Evolutionary conservation across 371 early-diverging fungal genomes (phyloP).

Genomic region (Mortierella sp.): DNA sequence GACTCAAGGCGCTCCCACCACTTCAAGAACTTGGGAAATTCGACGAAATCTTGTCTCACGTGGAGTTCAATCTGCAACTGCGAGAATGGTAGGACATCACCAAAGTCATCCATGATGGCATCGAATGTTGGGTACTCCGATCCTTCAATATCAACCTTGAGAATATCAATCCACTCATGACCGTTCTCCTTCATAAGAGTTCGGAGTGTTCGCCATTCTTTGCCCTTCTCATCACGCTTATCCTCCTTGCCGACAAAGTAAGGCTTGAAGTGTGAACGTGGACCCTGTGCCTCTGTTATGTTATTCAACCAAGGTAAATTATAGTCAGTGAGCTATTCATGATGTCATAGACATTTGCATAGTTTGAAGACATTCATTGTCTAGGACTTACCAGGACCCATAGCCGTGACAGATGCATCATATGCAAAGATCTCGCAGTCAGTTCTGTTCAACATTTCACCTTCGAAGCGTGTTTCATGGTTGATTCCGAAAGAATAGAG

Average conservation of each 20-base stretch:
- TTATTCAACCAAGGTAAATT: background rate
- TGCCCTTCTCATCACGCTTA: conserved; percentile 14
- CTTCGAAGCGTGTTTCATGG: conserved; percentile 51
- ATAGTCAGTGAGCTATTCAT: background rate
- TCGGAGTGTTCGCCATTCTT: conserved; percentile 29
- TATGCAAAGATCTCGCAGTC: conserved; percentile 47
- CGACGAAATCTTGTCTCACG: conserved; percentile 10
- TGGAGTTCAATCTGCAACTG: conserved; percentile 51
- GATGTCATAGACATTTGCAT: no score
- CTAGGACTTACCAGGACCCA: conserved; percentile 38
- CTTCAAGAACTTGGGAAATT: conserved; percentile 31
- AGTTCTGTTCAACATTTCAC: conserved; percentile 51
- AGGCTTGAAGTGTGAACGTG: conserved; percentile 27
- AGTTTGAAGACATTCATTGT: no score
- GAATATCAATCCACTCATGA: conserved; percentile 55
- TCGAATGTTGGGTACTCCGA: conserved; percentile 31
- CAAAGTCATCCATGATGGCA: conserved; percentile 50
- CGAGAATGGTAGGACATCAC: conserved; percentile 37
- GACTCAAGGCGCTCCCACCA: conserved; percentile 49
- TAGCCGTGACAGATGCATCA: conserved; percentile 40
- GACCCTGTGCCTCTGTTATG: conserved; percentile 19
- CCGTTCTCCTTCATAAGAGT: conserved; percentile 51
- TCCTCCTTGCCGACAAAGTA: conserved; percentile 32
- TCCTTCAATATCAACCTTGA: conserved; percentile 49
- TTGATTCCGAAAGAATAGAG: conserved; percentile 53